phyloP scores from a whole-genome alignment of 2,329 filamentous ascomycete genomes.

The Aspergillus sp. region DNA sequence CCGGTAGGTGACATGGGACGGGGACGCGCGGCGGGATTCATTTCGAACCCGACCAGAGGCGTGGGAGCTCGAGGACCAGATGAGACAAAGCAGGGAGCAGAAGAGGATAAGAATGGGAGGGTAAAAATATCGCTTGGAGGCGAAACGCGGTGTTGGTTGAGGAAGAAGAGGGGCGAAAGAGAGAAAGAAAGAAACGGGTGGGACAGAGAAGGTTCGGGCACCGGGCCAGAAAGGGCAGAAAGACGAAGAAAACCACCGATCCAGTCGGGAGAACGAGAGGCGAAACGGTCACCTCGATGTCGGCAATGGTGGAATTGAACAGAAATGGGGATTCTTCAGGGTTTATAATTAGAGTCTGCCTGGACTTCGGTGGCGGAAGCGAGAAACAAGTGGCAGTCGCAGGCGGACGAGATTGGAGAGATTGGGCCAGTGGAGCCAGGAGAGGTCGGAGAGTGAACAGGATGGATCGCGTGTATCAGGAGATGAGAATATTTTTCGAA shows the following conservation, averaged over 20 bases:
- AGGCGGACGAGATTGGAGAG: too few species aligned
- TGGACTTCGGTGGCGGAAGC: too few species aligned
- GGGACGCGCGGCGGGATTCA: conserved; percentile 31
- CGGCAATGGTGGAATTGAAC: too few species aligned
- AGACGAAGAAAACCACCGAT: conserved; percentile 4
- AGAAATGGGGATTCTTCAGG: too few species aligned
- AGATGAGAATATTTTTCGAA: too few species aligned
- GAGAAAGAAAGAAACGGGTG: background rate
- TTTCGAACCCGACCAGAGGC: conserved; percentile 18
- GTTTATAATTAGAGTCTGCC: too few species aligned
- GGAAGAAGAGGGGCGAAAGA: background rate
- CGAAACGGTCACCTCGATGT: background rate
- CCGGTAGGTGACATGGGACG: conserved; percentile 35
- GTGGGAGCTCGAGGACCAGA: too few species aligned
- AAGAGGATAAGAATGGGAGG: background rate
- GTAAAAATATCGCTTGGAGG: background rate
- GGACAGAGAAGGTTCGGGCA: conserved; percentile 11
- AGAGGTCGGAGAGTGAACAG: too few species aligned
- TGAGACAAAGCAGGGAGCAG: background rate
- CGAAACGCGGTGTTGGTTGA: background rate
- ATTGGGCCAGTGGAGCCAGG: too few species aligned
- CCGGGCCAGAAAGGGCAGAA: conserved; percentile 10
- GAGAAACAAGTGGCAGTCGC: too few species aligned
- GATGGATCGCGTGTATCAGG: too few species aligned
- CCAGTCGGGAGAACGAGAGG: conserved; percentile 6